Conservation (phyloP, 2,329 filamentous ascomycete species). For the Pestalotiopsis sp. region DNA sequence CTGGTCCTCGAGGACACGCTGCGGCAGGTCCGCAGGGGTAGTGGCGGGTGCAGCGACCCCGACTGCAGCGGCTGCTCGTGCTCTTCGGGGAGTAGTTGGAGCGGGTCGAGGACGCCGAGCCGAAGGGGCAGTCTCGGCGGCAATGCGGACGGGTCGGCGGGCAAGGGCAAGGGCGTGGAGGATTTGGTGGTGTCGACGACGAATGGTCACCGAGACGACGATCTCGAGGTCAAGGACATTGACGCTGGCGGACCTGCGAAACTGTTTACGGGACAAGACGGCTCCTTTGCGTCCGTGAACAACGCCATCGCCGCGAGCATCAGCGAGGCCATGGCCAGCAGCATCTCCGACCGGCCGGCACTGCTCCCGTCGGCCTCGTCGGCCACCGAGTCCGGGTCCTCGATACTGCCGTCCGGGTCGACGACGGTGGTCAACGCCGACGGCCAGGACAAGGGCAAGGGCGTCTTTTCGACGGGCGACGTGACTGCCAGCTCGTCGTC, state of each 20-base stretch:
- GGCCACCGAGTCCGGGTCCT: neutral
- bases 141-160: slow-evolving; percentile 30
- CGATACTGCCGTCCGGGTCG: neutral
- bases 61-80: slow-evolving; percentile 24
- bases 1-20: slow-evolving; percentile 67
- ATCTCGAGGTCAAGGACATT: neutral
- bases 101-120: slow-evolving; percentile 28
- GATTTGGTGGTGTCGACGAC: slow-evolving; percentile 4
- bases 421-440: neutral
- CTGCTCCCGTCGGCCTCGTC: slow-evolving; percentile 2
- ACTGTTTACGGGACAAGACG: neutral
- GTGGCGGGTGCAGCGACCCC: slow-evolving; percentile 14
- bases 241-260: slow-evolving; percentile 9
- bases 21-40: slow-evolving; percentile 49
- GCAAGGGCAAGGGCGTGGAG: slow-evolving; percentile 16
- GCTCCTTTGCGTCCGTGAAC: slow-evolving; percentile 21
- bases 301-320: slow-evolving; percentile 31
- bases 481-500: neutral
- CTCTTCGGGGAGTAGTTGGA: slow-evolving; percentile 29
- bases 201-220: neutral
- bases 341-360: slow-evolving; percentile 22
- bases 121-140: slow-evolving; percentile 31
- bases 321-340: slow-evolving; percentile 33
- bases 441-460: neutral
- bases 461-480: neutral